Evolutionary conservation across 2,329 filamentous ascomycete genomes (phyloP).

Genomic region (Diplocarpon mali): DNA sequence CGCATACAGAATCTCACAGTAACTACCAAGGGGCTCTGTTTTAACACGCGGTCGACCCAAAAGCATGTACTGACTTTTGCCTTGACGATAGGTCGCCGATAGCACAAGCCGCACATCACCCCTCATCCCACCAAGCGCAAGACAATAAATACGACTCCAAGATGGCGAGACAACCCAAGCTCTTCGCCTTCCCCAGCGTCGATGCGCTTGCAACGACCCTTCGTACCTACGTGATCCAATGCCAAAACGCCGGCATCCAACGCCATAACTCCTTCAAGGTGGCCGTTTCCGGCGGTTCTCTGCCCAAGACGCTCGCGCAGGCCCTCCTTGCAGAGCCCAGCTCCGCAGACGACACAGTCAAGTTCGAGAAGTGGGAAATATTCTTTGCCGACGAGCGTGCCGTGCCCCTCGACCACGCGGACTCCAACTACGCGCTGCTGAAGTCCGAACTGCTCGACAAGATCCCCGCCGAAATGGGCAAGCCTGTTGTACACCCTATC

Average conservation of each 20-base stretch:
- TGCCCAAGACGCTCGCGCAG: constrained; percentile 78
- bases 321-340: constrained; percentile 55
- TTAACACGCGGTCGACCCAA: too few relatives aligned
- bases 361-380: constrained; percentile 88
- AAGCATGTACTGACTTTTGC: too few relatives aligned
- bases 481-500: constrained; percentile 69
- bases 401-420: constrained; percentile 79
- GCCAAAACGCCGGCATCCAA: constrained; percentile 66
- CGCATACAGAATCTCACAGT: too few relatives aligned
- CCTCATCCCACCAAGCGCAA: constrained; percentile 2
- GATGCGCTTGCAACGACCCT: constrained; percentile 65
- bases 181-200: constrained; percentile 68
- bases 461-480: constrained; percentile 55
- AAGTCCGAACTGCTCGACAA: constrained; percentile 84
- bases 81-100: not conserved
- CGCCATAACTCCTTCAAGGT: constrained; percentile 84
- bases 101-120: constrained; percentile 1
- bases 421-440: constrained; percentile 88
- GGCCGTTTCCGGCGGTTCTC: constrained; percentile 84
- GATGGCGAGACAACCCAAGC: constrained; percentile 39
- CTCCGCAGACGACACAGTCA: constrained; percentile 46
- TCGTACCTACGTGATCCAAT: constrained; percentile 70
- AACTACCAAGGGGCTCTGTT: too few relatives aligned
- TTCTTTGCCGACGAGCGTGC: constrained; percentile 98
- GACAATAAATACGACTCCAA: constrained; percentile 6